Percentiles rank a stretch among this genome's conserved stretches.
Evolutionary conservation across 106 monocot species (phyloP).

Genomic region (Platanthera zijinensis): DNA sequence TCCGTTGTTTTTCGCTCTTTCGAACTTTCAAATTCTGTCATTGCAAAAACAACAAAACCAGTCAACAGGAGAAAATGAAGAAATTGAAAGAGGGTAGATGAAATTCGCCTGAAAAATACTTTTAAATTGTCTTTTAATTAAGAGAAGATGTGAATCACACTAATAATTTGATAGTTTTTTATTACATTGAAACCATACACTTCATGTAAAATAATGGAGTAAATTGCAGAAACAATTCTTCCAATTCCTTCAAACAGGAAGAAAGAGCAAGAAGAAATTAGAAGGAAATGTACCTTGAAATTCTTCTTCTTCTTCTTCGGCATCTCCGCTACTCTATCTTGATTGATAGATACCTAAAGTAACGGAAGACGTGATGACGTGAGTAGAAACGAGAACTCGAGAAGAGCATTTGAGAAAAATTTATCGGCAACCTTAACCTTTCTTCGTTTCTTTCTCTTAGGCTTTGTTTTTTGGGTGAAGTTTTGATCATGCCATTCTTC

Average conservation of each 20-base stretch:
- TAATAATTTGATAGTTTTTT: too few relatives aligned
- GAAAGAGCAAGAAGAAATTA: background rate
- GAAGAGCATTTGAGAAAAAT: background rate
- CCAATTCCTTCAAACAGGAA: background rate
- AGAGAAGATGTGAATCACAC: background rate
- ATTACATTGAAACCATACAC: too few relatives aligned
- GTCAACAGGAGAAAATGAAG: background rate
- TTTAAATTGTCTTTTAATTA: background rate
- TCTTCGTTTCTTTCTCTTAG: constrained; percentile 13
- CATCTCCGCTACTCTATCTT: constrained; percentile 14
- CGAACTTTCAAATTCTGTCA: constrained; percentile 6
- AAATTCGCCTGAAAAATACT: background rate
- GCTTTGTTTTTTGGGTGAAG: background rate
- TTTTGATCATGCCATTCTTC: constrained; percentile 6
- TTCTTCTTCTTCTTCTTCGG: constrained; percentile 30
- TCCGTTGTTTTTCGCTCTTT: constrained; percentile 12
- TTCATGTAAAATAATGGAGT: too few relatives aligned
- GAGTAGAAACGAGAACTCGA: background rate
- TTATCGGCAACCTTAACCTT: background rate
- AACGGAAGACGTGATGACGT: background rate
- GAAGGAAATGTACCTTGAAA: constrained; percentile 13
- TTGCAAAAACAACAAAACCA: background rate
- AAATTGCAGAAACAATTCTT: too few relatives aligned
- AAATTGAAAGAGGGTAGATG: background rate
- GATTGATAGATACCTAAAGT: background rate